Evolutionary conservation across 129 eudicot genomes (phyloP), one percentile per base, ranked within the genome.

Genomic region (Saussurea involucrata): DNA sequence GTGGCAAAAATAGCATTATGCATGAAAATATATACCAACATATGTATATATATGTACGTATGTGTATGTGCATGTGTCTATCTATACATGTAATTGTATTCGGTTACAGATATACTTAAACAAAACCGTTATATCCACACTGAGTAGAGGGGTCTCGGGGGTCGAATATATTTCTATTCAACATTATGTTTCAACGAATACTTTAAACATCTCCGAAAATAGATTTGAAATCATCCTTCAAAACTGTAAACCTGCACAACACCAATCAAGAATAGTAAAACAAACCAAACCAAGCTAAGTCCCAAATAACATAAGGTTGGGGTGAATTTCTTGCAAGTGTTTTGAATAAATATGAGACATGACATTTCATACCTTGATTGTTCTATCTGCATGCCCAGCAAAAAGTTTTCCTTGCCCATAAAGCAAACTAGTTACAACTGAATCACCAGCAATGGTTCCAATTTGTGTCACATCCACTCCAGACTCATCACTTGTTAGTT

Each of bases 351-450:
- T 28, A 63, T 0, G 31, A 67, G 53, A 49, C 29, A 24, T 18
- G 31, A 58, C 10, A 36, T 57, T 21, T 33, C 21, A 78, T 76
- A 93, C 98, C 98, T 93, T 93, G 65, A 90, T 85, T 29, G 66
- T 42, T 85, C 82, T 79, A 83, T 93, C 90, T n/a, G 97, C 95
- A 66, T 72, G 90, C 66, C 95, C 98, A 66, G 86, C 97, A 87
- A 82, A 84, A 33, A 93, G 96, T 80, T 76, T 87, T 74, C 93
- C 97, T 53, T 88, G 78, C 88, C 83, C 77, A 70, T 84, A 87
- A 49, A 75, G 40, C 75, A 93, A 83, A 64, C 90, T 79, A 17
- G 98, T 90, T 69, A 93, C 70, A 28, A 90, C 88, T 6, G 98
- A 84, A 68, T 87, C 86, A 73, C 97, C 84, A 34, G 85, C 44